Evolutionary conservation across 1,284 basidiomycete species (phyloP).

Genomic region (Cutaneotrichosporon mucoides): DNA sequence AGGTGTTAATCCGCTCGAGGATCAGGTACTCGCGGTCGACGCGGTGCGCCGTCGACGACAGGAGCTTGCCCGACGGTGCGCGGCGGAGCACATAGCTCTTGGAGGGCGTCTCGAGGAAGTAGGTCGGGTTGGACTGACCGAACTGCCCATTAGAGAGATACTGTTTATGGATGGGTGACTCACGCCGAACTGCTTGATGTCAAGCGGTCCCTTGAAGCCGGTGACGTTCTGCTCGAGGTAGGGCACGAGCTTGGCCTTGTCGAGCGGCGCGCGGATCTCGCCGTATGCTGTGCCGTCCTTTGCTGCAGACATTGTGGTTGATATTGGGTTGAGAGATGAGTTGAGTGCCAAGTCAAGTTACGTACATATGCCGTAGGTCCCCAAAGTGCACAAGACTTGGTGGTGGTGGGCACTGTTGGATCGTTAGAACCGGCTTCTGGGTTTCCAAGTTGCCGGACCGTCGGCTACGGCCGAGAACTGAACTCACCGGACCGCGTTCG

Average conservation of each 20-base stretch:
- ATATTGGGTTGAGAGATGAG: background rate
- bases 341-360: no score
- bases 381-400: no score
- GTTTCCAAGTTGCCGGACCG: no score
- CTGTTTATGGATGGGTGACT: constrained; percentile 30
- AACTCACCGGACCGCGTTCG: no score
- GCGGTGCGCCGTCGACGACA: constrained; percentile 87
- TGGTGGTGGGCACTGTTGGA: no score
- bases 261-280: constrained; percentile 61
- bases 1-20: constrained; percentile 67
- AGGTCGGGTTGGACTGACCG: constrained; percentile 84
- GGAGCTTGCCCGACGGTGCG: constrained; percentile 78
- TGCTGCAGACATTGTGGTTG: background rate
- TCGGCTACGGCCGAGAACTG: no score
- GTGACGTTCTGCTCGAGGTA: constrained; percentile 63
- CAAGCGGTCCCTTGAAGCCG: constrained; percentile 62
- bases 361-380: no score
- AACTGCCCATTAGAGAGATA: background rate
- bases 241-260: constrained; percentile 60
- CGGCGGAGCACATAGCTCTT: constrained; percentile 70
- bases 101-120: constrained; percentile 50
- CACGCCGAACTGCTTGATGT: constrained; percentile 88
- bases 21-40: constrained; percentile 88
- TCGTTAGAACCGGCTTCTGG: no score
- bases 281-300: constrained; percentile 11